phyloP scores from a whole-genome alignment of 2,329 filamentous ascomycete genomes.

The Monilinia polystroma region DNA sequence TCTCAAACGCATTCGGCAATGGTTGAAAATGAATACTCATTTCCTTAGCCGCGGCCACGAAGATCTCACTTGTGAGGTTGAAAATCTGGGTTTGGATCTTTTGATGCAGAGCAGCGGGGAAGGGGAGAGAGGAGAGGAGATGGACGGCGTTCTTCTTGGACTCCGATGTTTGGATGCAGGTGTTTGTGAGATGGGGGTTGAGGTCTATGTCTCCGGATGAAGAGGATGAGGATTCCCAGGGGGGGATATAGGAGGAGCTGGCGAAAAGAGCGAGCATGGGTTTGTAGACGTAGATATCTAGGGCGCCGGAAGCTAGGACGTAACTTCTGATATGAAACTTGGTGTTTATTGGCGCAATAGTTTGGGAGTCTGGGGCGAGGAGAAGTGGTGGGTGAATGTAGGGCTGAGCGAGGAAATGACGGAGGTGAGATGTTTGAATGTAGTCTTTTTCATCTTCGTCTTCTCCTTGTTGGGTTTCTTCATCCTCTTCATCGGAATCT shows the following conservation, averaged over 20 bases:
- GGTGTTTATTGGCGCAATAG: slow-evolving; percentile 50
- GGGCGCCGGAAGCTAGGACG: slow-evolving; percentile 74
- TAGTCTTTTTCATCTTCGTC: slow-evolving; percentile 44
- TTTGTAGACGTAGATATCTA: slow-evolving; percentile 82
- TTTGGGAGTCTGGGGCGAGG: slow-evolving; percentile 41
- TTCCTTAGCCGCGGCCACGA: slow-evolving; percentile 79
- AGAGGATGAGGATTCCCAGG: slow-evolving; percentile 46
- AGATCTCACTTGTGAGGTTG: slow-evolving; percentile 69
- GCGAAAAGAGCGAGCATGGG: slow-evolving; percentile 95
- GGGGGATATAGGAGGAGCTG: slow-evolving; percentile 66
- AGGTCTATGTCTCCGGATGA: slow-evolving; percentile 48
- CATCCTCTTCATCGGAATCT: slow-evolving; percentile 61
- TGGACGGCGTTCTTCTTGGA: slow-evolving; percentile 64
- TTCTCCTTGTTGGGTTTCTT: slow-evolving; percentile 51
- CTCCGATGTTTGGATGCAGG: slow-evolving; percentile 70
- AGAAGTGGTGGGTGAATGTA: slow-evolving; percentile 90
- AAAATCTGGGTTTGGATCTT: slow-evolving; percentile 74
- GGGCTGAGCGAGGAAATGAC: slow-evolving; percentile 93
- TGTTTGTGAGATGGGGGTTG: slow-evolving; percentile 86
- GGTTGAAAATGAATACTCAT: slow-evolving; percentile 94
- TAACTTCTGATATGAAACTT: slow-evolving; percentile 98
- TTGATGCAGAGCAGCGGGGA: slow-evolving; percentile 44
- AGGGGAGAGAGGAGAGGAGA: slow-evolving; percentile 68
- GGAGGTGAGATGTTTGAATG: slow-evolving; percentile 84
- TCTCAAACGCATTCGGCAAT: slow-evolving; percentile 82